Evolutionary conservation across 495 filamentous ascomycete genomes (phyloP).

Genomic region (Talaromyces wortmannii): DNA sequence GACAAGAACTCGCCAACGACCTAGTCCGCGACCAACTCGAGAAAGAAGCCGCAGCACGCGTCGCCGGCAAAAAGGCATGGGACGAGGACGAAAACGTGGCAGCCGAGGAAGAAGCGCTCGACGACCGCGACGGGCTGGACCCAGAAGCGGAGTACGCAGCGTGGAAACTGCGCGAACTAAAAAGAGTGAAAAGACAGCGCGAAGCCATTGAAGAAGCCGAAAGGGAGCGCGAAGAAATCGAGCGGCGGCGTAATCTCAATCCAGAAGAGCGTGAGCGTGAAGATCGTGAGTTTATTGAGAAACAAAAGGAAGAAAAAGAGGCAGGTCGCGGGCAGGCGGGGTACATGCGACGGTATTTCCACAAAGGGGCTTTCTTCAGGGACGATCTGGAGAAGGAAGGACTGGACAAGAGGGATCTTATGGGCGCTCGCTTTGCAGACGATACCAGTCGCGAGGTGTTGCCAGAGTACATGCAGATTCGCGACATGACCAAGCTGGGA

Average conservation of each 20-base stretch:
- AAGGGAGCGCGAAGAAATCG: constrained; percentile 81
- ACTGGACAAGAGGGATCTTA: constrained; percentile 69
- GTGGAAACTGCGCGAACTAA: constrained; percentile 90
- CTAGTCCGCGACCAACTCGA: constrained; percentile 85
- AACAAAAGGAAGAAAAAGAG: constrained; percentile 78
- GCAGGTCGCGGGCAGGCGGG: constrained; percentile 76
- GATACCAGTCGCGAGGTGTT: constrained; percentile 72
- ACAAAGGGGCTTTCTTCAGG: constrained; percentile 93
- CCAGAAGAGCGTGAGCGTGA: constrained; percentile 82
- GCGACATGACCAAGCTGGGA: constrained; percentile 90
- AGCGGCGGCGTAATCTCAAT: constrained; percentile 79
- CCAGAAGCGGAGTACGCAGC: constrained; percentile 84
- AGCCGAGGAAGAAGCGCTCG: constrained; percentile 58
- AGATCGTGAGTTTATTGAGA: constrained; percentile 68
- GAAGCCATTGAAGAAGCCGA: constrained; percentile 78
- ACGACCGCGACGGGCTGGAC: constrained; percentile 81
- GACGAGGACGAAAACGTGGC: constrained; percentile 72
- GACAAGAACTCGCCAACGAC: constrained; percentile 62
- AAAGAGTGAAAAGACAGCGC: constrained; percentile 77
- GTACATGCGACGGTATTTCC: constrained; percentile 94
- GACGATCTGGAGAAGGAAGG: constrained; percentile 69
- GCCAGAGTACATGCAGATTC: constrained; percentile 87
- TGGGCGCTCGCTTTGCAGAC: constrained; percentile 73
- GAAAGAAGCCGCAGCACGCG: constrained; percentile 67
- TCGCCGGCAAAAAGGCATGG: constrained; percentile 73